Evolutionary conservation across 75 land plant species (phyloP), one percentile per base, ranked within the genome.

Genomic region (Azolla pinnata): DNA sequence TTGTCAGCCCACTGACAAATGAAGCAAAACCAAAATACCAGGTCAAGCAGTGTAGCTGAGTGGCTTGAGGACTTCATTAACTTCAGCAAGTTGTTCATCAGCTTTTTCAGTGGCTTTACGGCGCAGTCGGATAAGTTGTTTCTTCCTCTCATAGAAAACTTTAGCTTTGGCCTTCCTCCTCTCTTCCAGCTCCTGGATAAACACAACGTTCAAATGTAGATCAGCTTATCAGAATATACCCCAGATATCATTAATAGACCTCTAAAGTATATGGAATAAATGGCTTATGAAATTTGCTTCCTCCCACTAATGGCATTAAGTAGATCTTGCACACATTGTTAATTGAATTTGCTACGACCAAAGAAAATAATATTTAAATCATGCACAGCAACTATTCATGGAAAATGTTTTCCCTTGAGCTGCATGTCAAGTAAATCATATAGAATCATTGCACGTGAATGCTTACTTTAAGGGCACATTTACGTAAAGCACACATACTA

Each of bases 161-260:
- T 74, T 69, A 24, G 87, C 57, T 63, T 73, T 84, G 29, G 74
- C 85, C 68, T 84, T 84, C 62, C 88, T 78, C 81, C 79, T 84
- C 64, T 62, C 75, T 59, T 84, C 88, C 55, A 84, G 64, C 50
- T 84, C 88, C 88, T 84, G 62, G 34, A 44, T 18, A 7, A 38
- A 38, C n/a, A n/a, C n/a, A n/a, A n/a, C n/a, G n/a, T n/a, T 7
- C 42, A 38, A 14, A 38, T 7, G 14, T 8, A 14, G 42, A 38
- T 38, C 12, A 5, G n/a, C 54, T 8, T 19, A 18, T 19, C 54
- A 51, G 18, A 8, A 51, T 51, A 51, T 18, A 24, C 18, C 14
- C 42, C 42, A 38, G 14, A 38, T 38, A 38, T 8, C 14, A 38
- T 38, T 38, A n/a, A n/a, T n/a, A n/a, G n/a, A 38, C 42, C 14